Conservation (phyloP, 2,329 filamentous ascomycete species). For the Botryotinia globosa region DNA sequence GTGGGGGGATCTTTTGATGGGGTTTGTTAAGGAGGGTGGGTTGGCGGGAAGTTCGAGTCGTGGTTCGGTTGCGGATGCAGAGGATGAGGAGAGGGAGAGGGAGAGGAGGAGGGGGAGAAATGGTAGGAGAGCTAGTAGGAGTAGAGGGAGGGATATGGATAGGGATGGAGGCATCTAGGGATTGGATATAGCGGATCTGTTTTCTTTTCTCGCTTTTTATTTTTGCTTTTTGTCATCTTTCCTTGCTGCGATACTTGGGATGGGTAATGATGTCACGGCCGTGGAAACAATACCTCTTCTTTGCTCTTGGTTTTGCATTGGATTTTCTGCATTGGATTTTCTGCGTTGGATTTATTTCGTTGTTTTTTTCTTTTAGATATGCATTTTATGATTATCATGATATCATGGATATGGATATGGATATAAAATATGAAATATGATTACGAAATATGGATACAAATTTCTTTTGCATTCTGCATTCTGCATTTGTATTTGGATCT, state of each 20-base stretch:
- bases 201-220: neutral
- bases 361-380: neutral
- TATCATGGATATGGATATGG: neutral
- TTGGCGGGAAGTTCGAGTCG: neutral
- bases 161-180: neutral
- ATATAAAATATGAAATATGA: no score
- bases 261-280: constrained; percentile 8
- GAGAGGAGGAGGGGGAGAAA: neutral
- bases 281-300: neutral
- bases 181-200: neutral
- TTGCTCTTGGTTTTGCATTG: neutral
- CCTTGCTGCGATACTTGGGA: neutral
- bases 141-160: constrained; percentile 3
- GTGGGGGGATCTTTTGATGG: constrained; percentile 36
- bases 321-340: neutral
- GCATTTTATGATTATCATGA: neutral
- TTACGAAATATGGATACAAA: neutral
- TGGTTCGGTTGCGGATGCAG: neutral
- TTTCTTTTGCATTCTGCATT: neutral
- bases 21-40: constrained; percentile 28
- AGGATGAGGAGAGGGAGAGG: neutral
- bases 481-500: no score
- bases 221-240: neutral
- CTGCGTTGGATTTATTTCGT: neutral
- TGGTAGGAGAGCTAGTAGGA: constrained; percentile 1